Conservation (phyloP, 805 yeast species). For the Zygotorulaspora sp. region DNA sequence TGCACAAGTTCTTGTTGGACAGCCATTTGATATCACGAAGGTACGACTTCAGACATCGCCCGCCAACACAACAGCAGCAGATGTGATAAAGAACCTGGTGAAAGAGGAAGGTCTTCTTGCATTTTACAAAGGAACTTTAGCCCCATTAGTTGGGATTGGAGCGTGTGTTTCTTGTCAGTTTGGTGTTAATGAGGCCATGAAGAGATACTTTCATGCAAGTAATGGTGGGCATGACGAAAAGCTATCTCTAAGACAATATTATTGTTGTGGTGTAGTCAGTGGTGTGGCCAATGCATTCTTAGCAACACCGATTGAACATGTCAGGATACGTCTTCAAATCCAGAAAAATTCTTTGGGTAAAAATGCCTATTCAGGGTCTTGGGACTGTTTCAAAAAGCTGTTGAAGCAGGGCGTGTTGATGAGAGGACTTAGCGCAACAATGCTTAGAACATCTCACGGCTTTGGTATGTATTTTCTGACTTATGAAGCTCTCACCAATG, state of each 20-base stretch:
- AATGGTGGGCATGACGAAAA: constrained; percentile 32
- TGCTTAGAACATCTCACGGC: constrained; percentile 81
- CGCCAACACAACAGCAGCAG: constrained; percentile 65
- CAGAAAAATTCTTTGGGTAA: constrained; percentile 37
- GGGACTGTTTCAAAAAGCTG: constrained; percentile 45
- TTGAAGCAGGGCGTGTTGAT: constrained; percentile 55
- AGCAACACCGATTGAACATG: constrained; percentile 92
- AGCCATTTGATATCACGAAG: constrained; percentile 93
- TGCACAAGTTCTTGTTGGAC: constrained; percentile 92
- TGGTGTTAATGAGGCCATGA: constrained; percentile 92
- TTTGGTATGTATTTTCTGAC: constrained; percentile 85
- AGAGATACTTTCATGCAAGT: constrained; percentile 57
- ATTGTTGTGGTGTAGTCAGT: constrained; percentile 85
- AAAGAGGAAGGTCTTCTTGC: constrained; percentile 80
- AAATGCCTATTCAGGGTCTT: constrained; percentile 52
- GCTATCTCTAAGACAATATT: constrained; percentile 56
- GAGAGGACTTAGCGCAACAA: constrained; percentile 79
- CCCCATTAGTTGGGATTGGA: constrained; percentile 95
- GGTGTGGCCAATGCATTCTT: constrained; percentile 87
- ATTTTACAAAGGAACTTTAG: constrained; percentile 88
- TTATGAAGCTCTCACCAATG: constrained; percentile 79
- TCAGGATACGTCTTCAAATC: constrained; percentile 88
- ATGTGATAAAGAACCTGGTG: constrained; percentile 68
- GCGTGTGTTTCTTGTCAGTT: constrained; percentile 96
- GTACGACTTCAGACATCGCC: constrained; percentile 86